phyloP scores from a whole-genome alignment of 257 asterid species.

The Hygrophila difformis region DNA sequence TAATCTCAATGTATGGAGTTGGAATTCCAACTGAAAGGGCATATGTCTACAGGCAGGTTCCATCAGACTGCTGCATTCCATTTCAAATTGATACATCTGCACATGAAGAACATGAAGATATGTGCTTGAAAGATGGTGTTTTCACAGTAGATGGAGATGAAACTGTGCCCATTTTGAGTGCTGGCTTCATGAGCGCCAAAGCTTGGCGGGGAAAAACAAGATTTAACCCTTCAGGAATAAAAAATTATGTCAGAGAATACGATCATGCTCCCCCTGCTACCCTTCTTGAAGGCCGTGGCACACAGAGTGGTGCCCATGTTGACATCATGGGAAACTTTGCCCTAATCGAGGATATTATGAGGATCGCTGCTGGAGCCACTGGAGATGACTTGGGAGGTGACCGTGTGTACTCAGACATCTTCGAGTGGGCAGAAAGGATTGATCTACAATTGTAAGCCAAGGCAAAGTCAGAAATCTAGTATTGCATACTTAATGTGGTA shows the following conservation, averaged over 20 bases:
- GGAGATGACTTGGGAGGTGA: slow-evolving; percentile 79
- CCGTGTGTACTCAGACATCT: slow-evolving; percentile 57
- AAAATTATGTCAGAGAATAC: slow-evolving; percentile 54
- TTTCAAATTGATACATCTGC: slow-evolving; percentile 71
- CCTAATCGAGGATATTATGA: slow-evolving; percentile 57
- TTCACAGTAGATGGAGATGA: slow-evolving; percentile 63
- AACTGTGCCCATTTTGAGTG: slow-evolving; percentile 67
- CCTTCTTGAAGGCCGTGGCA: slow-evolving; percentile 80
- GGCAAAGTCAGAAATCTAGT: not conserved
- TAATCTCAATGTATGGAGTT: slow-evolving; percentile 62
- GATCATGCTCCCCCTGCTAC: slow-evolving; percentile 72
- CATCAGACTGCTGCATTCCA: slow-evolving; percentile 69
- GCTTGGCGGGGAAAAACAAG: slow-evolving; percentile 89
- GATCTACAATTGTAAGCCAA: slow-evolving; percentile 34
- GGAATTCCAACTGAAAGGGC: slow-evolving; percentile 80
- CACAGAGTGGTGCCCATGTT: slow-evolving; percentile 87
- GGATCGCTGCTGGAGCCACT: slow-evolving; percentile 70
- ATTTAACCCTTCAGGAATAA: slow-evolving; percentile 68
- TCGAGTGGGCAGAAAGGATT: slow-evolving; percentile 71
- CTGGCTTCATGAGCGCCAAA: slow-evolving; percentile 80
- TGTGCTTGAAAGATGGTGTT: slow-evolving; percentile 62
- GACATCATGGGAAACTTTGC: slow-evolving; percentile 89
- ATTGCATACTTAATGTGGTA: no score
- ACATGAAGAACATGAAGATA: slow-evolving; percentile 26
- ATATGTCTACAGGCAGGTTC: slow-evolving; percentile 46